A percentile compares a stretch with the other conserved stretches of the same genome.
Evolutionary conservation across 345 rosid species (phyloP).

Genomic region (Cardamine resedifolia): DNA sequence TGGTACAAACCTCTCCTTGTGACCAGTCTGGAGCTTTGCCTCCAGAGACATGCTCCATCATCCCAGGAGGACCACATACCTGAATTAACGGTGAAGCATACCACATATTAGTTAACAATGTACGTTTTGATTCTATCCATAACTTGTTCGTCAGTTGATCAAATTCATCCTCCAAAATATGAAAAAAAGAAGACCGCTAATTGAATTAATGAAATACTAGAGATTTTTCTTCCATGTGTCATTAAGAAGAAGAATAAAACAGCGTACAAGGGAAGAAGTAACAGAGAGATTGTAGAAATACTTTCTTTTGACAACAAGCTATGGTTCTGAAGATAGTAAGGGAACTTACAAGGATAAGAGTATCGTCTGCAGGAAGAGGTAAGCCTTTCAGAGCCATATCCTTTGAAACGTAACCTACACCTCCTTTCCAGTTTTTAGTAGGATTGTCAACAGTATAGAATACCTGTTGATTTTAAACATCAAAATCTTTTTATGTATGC

Average conservation of each 20-base stretch:
- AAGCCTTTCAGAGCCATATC: constrained; percentile 79
- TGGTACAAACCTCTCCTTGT: constrained; percentile 80
- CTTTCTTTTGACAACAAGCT: neutral
- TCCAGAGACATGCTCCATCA: constrained; percentile 94
- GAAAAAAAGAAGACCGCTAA: neutral
- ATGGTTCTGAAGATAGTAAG: constrained; percentile 6
- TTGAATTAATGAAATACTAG: neutral
- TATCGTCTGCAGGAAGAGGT: constrained; percentile 77
- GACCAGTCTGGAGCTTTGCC: constrained; percentile 81
- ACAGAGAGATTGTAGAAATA: neutral
- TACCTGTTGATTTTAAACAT: constrained; percentile 43
- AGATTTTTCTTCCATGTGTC: neutral
- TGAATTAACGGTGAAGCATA: constrained; percentile 30
- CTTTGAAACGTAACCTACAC: constrained; percentile 76
- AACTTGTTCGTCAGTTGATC: neutral
- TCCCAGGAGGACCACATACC: constrained; percentile 98
- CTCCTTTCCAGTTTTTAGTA: constrained; percentile 89
- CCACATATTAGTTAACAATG: neutral
- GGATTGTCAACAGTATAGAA: constrained; percentile 91
- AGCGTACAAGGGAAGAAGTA: neutral
- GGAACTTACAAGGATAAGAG: constrained; percentile 75
- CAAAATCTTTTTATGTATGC: neutral
- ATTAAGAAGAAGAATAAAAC: neutral
- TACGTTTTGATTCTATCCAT: neutral
- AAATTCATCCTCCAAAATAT: constrained; percentile 7